Evolutionary conservation across 768 basidiomycete species (phyloP), one percentile per base, ranked within the genome.

Genomic region (Lentinula raphanica): DNA sequence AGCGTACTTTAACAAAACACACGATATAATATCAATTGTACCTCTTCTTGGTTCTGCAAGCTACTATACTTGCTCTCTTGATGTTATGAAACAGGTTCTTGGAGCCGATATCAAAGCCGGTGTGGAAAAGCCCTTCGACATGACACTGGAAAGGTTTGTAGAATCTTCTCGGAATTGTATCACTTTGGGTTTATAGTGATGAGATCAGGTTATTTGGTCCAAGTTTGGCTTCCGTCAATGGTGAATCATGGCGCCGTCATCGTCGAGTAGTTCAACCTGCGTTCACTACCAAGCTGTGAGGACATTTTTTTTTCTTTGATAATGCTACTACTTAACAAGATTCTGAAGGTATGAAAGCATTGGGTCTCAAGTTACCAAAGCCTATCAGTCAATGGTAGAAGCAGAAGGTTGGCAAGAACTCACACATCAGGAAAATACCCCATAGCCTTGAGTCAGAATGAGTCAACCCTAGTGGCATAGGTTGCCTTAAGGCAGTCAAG

Each of bases 1-100:
- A 66, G 65, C 66, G 13, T 69, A 61, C 59, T 66, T 69, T 48
- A 67, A 64, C 56, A 50, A 62, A 28, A 61, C 54, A 11, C 63
- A 67, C 36, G 68, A 69, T 38, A 51, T 69, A 4, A 66, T 69
- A 7, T 58, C 68, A 12, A 65, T 68, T 1, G 60, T 69, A 21
- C 68, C 68, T 11, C 45, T 63, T 31, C 45, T 65, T 5, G 67
- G 67, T 3, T 48, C 44, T 23, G 44, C 64, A 12, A 58, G 50
- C 25, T 65, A 62, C 39, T 64, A 58, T 38, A 67, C 62, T 27
- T 60, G 67, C 31, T 68, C 67, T 19, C 48, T 64, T 3, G 65
- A 68, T 48, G 66, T 68, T 36, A 46, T 64, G 28, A 60, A 63
- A 48, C 67, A 68, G 54, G 42, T 68, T 9, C 60, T 68, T 2